These are phyloP conservation scores for Colletotrichum trifolii DNA, from an alignment of 2,329 filamentous ascomycete genomes.

Conservation along the genomic window DNA sequence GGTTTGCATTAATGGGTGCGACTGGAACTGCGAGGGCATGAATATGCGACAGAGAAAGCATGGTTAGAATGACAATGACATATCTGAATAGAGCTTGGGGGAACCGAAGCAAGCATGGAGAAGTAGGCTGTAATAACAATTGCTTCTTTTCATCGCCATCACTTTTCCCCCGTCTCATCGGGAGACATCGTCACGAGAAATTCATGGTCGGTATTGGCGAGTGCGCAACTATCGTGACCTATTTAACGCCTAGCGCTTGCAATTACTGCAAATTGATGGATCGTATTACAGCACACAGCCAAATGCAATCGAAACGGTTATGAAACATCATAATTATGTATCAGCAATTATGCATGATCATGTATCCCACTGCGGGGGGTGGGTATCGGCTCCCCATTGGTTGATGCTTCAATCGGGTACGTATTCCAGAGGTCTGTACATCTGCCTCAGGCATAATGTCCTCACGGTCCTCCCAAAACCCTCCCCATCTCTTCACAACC, in stretches of 20 bases:
- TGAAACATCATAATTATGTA: not conserved
- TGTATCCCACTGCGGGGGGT: not conserved
- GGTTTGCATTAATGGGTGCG: slow-evolving; percentile 32
- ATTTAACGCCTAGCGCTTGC: too few relatives aligned
- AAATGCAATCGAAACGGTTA: not conserved
- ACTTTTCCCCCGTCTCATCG: not conserved
- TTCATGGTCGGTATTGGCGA: too few relatives aligned
- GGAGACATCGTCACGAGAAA: too few relatives aligned
- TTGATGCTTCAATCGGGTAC: not conserved
- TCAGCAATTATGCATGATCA: not conserved
- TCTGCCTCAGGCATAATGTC: not conserved
- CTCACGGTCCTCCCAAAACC: slow-evolving; percentile 12
- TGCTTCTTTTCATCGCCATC: not conserved
- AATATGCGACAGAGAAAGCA: slow-evolving; percentile 26
- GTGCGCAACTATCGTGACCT: too few relatives aligned
- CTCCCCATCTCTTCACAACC: slow-evolving; percentile 23
- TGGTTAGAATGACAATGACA: not conserved
- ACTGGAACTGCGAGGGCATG: slow-evolving; percentile 19
- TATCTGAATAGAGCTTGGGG: not conserved
- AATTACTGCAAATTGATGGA: not conserved
- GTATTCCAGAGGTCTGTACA: too few relatives aligned
- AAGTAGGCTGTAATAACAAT: not conserved
- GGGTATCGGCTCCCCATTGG: not conserved
- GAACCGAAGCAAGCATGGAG: not conserved
- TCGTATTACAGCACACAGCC: not conserved